A percentile compares a stretch with the other conserved stretches of the same genome.
These are phyloP conservation scores for Aspergillus cavernicola DNA, from an alignment of 495 filamentous ascomycete genomes.

Conservation along the genomic window DNA sequence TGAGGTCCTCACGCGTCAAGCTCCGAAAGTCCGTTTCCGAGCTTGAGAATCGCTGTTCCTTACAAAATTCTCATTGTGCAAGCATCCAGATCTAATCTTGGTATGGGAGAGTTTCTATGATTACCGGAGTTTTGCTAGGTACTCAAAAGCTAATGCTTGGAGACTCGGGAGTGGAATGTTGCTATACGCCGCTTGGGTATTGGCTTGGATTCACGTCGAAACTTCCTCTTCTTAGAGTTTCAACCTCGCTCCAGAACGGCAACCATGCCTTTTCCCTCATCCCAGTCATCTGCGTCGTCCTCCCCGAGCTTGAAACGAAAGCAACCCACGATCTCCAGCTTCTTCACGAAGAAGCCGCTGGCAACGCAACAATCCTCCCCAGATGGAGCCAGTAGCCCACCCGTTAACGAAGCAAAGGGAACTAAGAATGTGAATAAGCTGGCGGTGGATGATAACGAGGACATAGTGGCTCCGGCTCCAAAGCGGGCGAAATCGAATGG, in stretches of 20 bases:
- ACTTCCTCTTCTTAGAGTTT: no score
- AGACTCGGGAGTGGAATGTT: not conserved
- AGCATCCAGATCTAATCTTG: no score
- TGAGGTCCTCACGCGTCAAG: slow-evolving; percentile 25
- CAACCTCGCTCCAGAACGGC: not conserved
- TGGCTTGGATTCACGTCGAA: not conserved
- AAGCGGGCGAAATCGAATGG: slow-evolving; percentile 35
- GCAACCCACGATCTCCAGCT: slow-evolving; percentile 81
- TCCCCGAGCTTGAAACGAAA: slow-evolving; percentile 51
- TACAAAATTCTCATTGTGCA: no score
- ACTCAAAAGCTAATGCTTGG: no score
- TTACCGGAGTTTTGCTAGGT: no score
- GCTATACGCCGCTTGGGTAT: not conserved
- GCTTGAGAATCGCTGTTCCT: not conserved
- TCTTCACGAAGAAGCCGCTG: slow-evolving; percentile 67
- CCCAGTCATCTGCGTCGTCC: slow-evolving; percentile 35
- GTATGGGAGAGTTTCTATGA: not conserved
- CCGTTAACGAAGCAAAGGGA: slow-evolving; percentile 6
- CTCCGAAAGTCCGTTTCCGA: slow-evolving; percentile 12
- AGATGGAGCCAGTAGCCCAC: slow-evolving; percentile 9
- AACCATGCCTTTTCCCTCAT: slow-evolving; percentile 37
- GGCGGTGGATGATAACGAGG: slow-evolving; percentile 36
- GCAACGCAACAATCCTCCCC: slow-evolving; percentile 15
- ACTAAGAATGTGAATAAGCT: slow-evolving; percentile 17
- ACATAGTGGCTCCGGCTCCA: slow-evolving; percentile 36